Conservation (phyloP, 1,284 basidiomycete species). For the Cerrena zonata region DNA sequence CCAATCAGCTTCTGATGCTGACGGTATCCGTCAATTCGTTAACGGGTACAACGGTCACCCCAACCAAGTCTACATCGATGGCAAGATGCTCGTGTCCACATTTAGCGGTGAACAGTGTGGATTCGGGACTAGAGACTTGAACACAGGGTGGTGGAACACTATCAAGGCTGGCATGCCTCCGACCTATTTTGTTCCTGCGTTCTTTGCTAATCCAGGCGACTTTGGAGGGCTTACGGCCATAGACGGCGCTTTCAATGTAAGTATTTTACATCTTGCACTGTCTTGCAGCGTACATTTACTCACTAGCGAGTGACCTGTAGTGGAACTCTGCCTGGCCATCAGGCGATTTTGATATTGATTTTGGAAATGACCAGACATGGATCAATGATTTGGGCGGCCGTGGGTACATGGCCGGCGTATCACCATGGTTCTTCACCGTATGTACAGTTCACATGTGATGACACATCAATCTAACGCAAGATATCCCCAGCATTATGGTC, state of each 20-base stretch:
- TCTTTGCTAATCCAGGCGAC: constrained; percentile 29
- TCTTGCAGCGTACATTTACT: neutral
- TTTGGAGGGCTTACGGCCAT: constrained; percentile 24
- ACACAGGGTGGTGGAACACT: constrained; percentile 30
- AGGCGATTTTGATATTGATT: constrained; percentile 19
- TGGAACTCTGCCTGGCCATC: constrained; percentile 24
- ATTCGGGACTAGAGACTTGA: constrained; percentile 34
- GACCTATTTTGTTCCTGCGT: constrained; percentile 34
- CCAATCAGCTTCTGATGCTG: constrained; percentile 29
- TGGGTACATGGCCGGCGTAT: constrained; percentile 34
- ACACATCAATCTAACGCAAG: no score
- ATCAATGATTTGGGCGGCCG: constrained; percentile 22
- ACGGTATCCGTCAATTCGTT: constrained; percentile 36
- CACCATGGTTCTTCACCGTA: constrained; percentile 52
- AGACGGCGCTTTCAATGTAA: constrained; percentile 35
- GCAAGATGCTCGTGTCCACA: constrained; percentile 44
- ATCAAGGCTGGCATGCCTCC: constrained; percentile 22
- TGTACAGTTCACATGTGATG: neutral
- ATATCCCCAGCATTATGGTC: constrained; percentile 11
- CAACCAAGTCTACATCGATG: constrained; percentile 38
- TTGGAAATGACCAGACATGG: constrained; percentile 25
- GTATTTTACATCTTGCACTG: constrained; percentile 9
- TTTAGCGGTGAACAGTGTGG: constrained; percentile 49
- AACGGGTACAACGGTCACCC: constrained; percentile 35
- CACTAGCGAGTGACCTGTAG: neutral